A percentile compares a stretch with the other conserved stretches of the same genome.
phyloP scores from a whole-genome alignment of 2,329 filamentous ascomycete species.

The Cladophialophora yegresii region DNA sequence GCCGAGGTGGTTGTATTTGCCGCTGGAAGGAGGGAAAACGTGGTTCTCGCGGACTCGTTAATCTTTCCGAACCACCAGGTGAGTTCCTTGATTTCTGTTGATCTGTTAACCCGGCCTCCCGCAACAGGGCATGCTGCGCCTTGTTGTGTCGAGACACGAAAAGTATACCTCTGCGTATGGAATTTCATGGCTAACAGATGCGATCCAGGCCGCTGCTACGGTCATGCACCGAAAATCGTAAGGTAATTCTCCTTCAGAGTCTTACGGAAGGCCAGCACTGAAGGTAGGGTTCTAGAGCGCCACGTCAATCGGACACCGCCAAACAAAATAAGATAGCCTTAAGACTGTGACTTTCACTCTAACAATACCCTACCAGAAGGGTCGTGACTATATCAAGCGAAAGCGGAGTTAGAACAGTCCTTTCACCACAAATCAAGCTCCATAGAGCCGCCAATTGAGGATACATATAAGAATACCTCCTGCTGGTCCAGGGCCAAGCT shows the following conservation, averaged over 20 bases:
- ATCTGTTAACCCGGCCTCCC: not conserved
- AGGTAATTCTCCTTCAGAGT: conserved; percentile 2
- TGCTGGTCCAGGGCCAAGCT: no score
- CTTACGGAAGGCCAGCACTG: not conserved
- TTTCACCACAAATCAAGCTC: not conserved
- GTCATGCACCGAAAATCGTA: conserved; percentile 34
- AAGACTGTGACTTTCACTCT: not conserved
- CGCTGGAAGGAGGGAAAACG: conserved; percentile 81
- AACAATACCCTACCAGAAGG: not conserved
- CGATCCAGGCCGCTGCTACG: conserved; percentile 37
- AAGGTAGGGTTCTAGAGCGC: not conserved
- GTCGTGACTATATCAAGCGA: not conserved
- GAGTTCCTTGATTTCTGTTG: not conserved
- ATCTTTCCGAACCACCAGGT: conserved; percentile 84
- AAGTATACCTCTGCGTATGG: not conserved
- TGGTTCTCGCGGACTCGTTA: conserved; percentile 83
- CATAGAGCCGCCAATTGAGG: not conserved
- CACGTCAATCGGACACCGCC: not conserved
- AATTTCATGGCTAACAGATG: not conserved
- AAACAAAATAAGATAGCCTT: not conserved
- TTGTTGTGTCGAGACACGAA: not conserved
- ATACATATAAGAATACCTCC: not conserved
- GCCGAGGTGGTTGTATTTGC: conserved; percentile 88
- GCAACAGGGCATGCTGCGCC: not conserved
- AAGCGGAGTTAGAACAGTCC: not conserved